Conservation (phyloP, 768 basidiomycete species). For the Dictyophora rubrovolvata region DNA sequence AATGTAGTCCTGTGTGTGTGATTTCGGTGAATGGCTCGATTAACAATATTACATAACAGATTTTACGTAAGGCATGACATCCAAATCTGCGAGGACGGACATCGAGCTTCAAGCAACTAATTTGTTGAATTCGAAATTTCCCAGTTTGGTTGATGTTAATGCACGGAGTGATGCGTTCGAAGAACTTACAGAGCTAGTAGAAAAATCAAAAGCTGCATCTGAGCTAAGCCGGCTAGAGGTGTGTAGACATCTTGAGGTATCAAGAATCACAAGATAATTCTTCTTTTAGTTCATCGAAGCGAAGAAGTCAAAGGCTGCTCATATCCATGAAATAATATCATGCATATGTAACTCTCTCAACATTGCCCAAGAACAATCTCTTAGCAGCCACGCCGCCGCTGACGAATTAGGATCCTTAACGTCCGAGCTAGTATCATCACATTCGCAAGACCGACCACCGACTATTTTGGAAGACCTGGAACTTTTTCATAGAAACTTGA, state of each 20-base stretch:
- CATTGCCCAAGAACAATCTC: slow-evolving; percentile 62
- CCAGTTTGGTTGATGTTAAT: background rate
- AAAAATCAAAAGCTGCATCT: background rate
- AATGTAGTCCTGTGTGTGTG: background rate
- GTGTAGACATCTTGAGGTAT: background rate
- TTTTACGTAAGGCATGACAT: background rate
- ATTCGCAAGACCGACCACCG: slow-evolving; percentile 35
- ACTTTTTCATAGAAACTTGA: slow-evolving; percentile 62
- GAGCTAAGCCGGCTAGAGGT: background rate
- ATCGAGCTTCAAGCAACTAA: background rate
- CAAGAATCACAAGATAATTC: background rate
- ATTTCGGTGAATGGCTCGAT: too few relatives aligned
- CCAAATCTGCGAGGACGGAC: background rate
- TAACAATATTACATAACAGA: too few relatives aligned
- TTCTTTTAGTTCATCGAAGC: background rate
- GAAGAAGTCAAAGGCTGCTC: background rate
- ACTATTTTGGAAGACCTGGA: slow-evolving; percentile 80
- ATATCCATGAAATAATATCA: background rate
- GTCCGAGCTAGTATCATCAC: slow-evolving; percentile 49
- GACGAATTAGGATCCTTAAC: slow-evolving; percentile 69
- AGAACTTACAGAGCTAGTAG: background rate
- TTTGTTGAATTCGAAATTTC: background rate
- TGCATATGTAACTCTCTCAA: slow-evolving; percentile 29
- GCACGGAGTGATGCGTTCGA: background rate
- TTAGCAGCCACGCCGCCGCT: slow-evolving; percentile 64